Conservation (phyloP, 768 basidiomycete species). For the Calocybe gangraenosa region DNA sequence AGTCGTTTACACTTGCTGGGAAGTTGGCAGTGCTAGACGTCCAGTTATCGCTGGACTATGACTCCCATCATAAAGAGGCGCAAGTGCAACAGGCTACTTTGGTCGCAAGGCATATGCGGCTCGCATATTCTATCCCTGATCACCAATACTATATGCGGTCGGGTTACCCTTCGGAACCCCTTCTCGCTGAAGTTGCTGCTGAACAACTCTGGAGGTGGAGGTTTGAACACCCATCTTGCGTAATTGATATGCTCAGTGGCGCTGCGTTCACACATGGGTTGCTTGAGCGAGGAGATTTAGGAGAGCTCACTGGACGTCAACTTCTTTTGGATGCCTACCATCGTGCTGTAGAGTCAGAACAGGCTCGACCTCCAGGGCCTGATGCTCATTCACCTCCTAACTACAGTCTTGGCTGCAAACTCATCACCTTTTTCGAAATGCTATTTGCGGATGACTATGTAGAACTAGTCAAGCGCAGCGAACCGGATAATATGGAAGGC, state of each 20-base stretch:
- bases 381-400: background rate
- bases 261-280: background rate
- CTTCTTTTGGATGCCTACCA: no score
- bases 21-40: no score
- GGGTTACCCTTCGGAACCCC: constrained; percentile 30
- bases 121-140: constrained; percentile 21
- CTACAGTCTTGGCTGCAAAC: constrained; percentile 17
- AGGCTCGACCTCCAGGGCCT: background rate
- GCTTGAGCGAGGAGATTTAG: background rate
- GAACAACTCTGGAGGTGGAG: background rate
- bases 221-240: no score
- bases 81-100: no score
- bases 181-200: constrained; percentile 28
- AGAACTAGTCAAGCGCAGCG: no score
- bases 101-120: constrained; percentile 24
- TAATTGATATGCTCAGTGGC: constrained; percentile 4
- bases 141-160: constrained; percentile 20
- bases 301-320: no score
- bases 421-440: constrained; percentile 18
- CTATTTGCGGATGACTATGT: constrained; percentile 13
- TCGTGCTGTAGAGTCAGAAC: no score
- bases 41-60: no score
- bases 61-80: no score
- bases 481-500: no score
- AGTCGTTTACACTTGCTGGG: no score